phyloP scores from a whole-genome alignment of 495 filamentous ascomycete genomes.

The Penicillium fimorum region DNA sequence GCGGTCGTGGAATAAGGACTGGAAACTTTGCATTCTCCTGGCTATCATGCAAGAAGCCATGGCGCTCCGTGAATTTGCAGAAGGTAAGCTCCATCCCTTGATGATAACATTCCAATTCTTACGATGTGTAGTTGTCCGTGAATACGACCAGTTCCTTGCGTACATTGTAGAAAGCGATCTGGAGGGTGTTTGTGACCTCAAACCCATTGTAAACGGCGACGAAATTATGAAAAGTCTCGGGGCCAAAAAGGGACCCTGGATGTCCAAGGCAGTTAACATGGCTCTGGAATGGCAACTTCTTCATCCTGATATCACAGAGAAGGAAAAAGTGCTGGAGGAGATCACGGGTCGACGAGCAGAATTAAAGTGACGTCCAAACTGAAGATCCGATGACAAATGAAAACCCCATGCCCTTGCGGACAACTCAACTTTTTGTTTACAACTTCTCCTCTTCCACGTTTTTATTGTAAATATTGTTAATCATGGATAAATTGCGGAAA shows the following conservation, averaged over 20 bases:
- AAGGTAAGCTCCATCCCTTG: slow-evolving; percentile 27
- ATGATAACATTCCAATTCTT: slow-evolving; percentile 10
- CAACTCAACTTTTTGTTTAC: not conserved
- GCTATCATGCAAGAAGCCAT: slow-evolving; percentile 66
- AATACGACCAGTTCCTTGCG: slow-evolving; percentile 47
- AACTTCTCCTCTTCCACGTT: not conserved
- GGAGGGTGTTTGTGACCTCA: slow-evolving; percentile 46
- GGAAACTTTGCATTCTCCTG: slow-evolving; percentile 72
- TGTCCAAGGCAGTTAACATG: slow-evolving; percentile 66
- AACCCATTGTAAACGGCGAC: slow-evolving; percentile 63
- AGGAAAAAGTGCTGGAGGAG: slow-evolving; percentile 63
- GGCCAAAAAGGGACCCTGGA: slow-evolving; percentile 71
- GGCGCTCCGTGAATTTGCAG: slow-evolving; percentile 31
- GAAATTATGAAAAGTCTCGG: slow-evolving; percentile 60
- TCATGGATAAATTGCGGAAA: slow-evolving; percentile 38
- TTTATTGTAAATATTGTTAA: not conserved
- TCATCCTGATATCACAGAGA: slow-evolving; percentile 63
- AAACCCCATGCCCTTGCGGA: not conserved
- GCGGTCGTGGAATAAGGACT: slow-evolving; percentile 71
- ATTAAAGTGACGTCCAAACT: slow-evolving; percentile 44
- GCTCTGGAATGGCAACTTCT: slow-evolving; percentile 83
- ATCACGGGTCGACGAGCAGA: slow-evolving; percentile 54
- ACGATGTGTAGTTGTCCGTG: slow-evolving; percentile 30
- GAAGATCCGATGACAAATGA: slow-evolving; percentile 16
- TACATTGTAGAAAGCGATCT: slow-evolving; percentile 44